phyloP scores from a whole-genome alignment of 306 rosid genomes.

The Vigna trinervia region DNA sequence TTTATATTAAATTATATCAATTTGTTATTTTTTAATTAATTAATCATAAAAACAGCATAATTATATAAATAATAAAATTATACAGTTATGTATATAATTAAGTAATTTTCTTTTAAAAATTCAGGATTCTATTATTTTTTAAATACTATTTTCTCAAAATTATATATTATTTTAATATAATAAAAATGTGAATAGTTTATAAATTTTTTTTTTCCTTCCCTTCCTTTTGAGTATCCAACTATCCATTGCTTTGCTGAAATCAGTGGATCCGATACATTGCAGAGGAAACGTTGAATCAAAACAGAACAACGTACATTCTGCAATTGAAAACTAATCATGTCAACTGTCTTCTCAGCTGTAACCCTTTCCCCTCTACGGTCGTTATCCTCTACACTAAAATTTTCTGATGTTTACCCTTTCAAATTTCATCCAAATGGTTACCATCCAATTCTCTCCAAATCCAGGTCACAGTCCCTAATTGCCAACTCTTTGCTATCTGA shows the following conservation, averaged over 20 bases:
- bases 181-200: no score
- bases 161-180: no score
- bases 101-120: no score
- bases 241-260: not conserved
- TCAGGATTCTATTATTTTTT: no score
- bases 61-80: no score
- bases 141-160: no score
- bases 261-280: not conserved
- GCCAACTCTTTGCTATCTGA: slow-evolving; percentile 64
- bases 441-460: slow-evolving; percentile 44
- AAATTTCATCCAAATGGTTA: slow-evolving; percentile 49
- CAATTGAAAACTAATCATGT: slow-evolving; percentile 38
- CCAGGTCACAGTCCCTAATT: slow-evolving; percentile 32
- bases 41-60: no score
- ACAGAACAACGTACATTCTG: not conserved
- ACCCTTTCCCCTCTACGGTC: slow-evolving; percentile 48
- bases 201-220: no score
- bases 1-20: no score
- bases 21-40: no score
- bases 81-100: no score
- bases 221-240: not conserved
- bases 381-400: slow-evolving; percentile 9
- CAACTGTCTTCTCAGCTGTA: slow-evolving; percentile 56
- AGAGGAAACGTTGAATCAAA: not conserved
- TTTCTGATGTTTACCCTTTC: not conserved